Evolutionary conservation across 306 rosid genomes (phyloP).

Genomic region (Begonia loranthoides): DNA sequence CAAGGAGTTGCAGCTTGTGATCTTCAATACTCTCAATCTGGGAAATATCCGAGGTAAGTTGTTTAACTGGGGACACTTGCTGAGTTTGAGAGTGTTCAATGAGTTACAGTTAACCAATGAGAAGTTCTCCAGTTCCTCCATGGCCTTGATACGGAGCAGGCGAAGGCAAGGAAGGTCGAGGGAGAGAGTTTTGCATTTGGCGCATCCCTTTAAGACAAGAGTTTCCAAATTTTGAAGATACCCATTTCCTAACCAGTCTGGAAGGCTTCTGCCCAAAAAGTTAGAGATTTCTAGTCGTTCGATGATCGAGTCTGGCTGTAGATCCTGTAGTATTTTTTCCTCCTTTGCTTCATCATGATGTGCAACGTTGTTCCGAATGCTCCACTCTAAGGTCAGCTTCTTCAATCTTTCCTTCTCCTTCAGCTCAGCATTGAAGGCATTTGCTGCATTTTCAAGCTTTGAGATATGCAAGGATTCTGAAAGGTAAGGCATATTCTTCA

Average conservation of each 20-base stretch:
- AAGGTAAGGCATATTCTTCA: constrained; percentile 9
- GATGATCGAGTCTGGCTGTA: constrained; percentile 1
- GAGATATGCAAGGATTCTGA: constrained; percentile 7
- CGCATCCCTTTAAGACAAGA: constrained; percentile 5
- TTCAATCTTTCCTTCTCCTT: constrained; percentile 4
- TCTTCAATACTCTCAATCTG: constrained; percentile 1
- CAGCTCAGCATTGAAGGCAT: constrained; percentile 9
- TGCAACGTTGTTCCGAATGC: not conserved
- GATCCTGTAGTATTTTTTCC: constrained; percentile 4
- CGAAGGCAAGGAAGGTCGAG: constrained; percentile 2
- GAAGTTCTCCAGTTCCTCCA: constrained; percentile 7
- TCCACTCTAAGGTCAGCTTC: constrained; percentile 8
- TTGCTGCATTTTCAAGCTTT: constrained; percentile 11
- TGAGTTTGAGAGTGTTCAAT: not conserved
- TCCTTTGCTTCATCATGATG: not conserved
- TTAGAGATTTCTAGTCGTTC: constrained; percentile 2
- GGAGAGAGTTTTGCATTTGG: constrained; percentile 1
- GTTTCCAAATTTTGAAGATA: not conserved
- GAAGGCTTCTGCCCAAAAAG: constrained; percentile 6
- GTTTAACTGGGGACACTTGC: constrained; percentile 5
- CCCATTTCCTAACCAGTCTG: constrained; percentile 5
- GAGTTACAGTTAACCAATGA: not conserved
- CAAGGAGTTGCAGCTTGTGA: constrained; percentile 4
- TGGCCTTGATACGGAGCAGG: not conserved
- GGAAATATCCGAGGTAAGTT: not conserved